Percentiles rank a stretch among this genome's conserved stretches.
Evolutionary conservation across 2,329 filamentous ascomycete species (phyloP).

Genomic region (Hypoxylon sp.): DNA sequence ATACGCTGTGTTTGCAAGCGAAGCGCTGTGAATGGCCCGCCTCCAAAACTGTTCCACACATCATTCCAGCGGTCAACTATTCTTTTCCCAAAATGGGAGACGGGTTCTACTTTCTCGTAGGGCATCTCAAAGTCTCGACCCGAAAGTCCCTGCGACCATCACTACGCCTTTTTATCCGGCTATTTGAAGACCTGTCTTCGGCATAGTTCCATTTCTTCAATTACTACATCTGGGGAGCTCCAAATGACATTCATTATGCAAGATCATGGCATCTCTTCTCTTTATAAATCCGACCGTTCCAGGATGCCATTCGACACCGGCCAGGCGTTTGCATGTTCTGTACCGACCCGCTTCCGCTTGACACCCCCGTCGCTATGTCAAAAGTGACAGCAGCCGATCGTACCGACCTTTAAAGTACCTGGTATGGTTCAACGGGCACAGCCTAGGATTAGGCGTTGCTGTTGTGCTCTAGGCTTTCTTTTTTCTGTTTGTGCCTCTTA

Average conservation of each 20-base stretch:
- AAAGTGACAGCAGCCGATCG: conserved; percentile 46
- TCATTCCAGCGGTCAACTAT: conserved; percentile 44
- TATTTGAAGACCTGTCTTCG: conserved; percentile 9
- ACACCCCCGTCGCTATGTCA: conserved; percentile 40
- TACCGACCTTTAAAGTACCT: conserved; percentile 34
- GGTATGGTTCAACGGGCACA: conserved; percentile 25
- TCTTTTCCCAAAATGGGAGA: conserved; percentile 33
- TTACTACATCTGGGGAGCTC: conserved; percentile 2
- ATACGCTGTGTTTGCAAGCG: conserved; percentile 46
- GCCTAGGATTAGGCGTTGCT: conserved; percentile 38
- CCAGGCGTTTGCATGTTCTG: conserved; percentile 53
- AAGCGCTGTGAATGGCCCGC: conserved; percentile 35
- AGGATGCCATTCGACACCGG: conserved; percentile 31
- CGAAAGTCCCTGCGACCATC: conserved; percentile 2
- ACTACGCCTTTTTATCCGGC: conserved; percentile 14
- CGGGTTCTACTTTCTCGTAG: conserved; percentile 30
- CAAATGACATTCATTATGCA: conserved; percentile 7
- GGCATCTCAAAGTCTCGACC: conserved; percentile 8
- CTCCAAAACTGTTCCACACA: conserved; percentile 39
- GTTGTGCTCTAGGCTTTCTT: conserved; percentile 43
- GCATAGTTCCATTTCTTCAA: conserved; percentile 12
- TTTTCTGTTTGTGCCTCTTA: conserved; percentile 45
- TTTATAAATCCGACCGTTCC: conserved; percentile 14
- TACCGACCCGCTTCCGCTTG: conserved; percentile 46
- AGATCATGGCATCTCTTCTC: conserved; percentile 28